Conservation (phyloP, 345 rosid species). For the Rhodomyrtus tomentosa region DNA sequence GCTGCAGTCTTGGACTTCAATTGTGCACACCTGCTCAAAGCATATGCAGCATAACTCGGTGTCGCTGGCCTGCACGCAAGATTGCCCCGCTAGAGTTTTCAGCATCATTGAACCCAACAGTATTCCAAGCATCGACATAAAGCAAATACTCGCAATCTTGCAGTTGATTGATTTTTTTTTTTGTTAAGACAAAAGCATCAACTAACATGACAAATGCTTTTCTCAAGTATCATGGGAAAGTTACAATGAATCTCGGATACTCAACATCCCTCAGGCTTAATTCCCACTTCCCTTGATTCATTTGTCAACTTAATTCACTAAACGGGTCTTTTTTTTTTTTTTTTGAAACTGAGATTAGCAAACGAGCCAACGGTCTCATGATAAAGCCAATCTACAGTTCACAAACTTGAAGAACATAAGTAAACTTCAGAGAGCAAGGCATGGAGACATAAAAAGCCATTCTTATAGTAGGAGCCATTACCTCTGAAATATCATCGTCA, state of each 20-base stretch:
- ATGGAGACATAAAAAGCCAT: neutral
- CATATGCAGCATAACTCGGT: constrained; percentile 87
- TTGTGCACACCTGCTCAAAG: constrained; percentile 91
- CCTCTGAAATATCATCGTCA: constrained; percentile 86
- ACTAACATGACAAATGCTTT: neutral
- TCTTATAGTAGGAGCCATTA: constrained; percentile 6
- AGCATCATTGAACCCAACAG: neutral
- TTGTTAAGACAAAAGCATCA: neutral
- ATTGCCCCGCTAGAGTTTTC: neutral
- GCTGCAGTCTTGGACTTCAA: constrained; percentile 84
- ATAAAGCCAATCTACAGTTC: neutral
- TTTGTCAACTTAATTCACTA: neutral
- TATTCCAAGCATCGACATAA: neutral
- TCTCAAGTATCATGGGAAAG: neutral
- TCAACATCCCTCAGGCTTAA: neutral
- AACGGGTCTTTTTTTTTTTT: neutral
- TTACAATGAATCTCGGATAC: neutral
- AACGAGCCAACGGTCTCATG: neutral
- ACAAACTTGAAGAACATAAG: neutral
- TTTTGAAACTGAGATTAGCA: neutral
- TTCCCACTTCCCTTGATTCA: neutral
- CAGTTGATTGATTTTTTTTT: neutral
- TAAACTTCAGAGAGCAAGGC: neutral
- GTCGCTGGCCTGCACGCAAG: constrained; percentile 55
- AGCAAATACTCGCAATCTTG: neutral